Base-by-base conservation (phyloP, 805 yeast species). In the Lachancea waltii region DNA sequence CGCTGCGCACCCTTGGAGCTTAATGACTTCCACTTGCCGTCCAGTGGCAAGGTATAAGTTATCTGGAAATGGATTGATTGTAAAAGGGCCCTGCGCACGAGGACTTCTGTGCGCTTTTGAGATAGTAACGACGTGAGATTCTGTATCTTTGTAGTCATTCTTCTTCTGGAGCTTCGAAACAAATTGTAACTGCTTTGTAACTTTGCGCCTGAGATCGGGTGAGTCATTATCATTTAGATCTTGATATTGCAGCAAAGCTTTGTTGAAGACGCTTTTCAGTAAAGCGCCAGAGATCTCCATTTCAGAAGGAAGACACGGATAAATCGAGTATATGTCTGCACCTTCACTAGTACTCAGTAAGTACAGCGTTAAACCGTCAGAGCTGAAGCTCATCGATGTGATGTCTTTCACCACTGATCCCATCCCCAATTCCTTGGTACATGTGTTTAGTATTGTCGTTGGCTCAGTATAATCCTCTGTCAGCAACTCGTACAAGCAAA, bases 241-340 rank as follows among this genome's bases (percentile, higher is more conserved):
- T 30, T 55, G 47, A 43, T 51, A 49, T 41, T 48, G 41, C 46
- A 40, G 26, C 42, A 56, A 15, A 40, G 43, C 28, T 36, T 29
- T 25, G 45, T 41, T 15, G 34, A 31, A 32, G 21, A 18, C 3
- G 24, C 17, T 8, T 8, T 33, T n/a, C 22, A 38, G 15, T 2
- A 13, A 9, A 10, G 33, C 25, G 16, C 20, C 18, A 3, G 37
- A n/a, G 7, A 38, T 19, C 6, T 67, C 54, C 19, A 76, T 47
- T 18, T 63, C 55, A 1, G 54, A 43, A 0, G 89, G 85, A 15
- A 73, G 49, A 53, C 79, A 79, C n/a, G 92, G 92, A 45, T 71
- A 75, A 3, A 82, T 59, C 1, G 72, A 63, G 49, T 70, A 79
- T 1, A 83, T 43, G 45, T 81, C 84, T 10, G 55, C 53, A 13